Base-by-base conservation (phyloP, 306 rosid genomes). In the Begonia fuchsioides region DNA sequence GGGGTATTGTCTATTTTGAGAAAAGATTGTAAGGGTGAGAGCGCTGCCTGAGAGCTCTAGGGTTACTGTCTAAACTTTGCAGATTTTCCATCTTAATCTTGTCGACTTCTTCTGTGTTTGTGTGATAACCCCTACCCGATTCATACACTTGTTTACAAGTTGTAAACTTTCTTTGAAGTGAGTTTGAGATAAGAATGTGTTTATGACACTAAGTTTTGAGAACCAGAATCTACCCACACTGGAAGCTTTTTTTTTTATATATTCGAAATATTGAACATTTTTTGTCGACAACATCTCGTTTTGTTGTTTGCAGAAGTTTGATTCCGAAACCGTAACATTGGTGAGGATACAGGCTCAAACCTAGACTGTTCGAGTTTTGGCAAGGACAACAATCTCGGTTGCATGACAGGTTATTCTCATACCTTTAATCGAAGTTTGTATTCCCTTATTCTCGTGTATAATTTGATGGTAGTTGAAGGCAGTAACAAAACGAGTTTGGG, bases 321-420 rank as follows among this genome's bases (percentile, higher is more conserved):
- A 82, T 92, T 60, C 93, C 98, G 39, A 82, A 82, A 57, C 96
- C 98, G 44, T 64, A 67, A 64, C 60, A 75, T 64, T 92, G 98
- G 98, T 96, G 98, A 67, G 98, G 98, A 65, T 92, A 82, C 76
- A 77, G 83, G 54, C 92, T 92, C 58, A 79, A 68, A 39, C 98
- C 98, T 39, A 73, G 66, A 67, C 64, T 69, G 54, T 85, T 79
- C 60, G 96, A 92, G 60, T 92, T 92, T 80, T 85, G 98, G 96
- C 98, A 79, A 70, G 98, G 98, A 56, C 98, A 92, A 65, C 43
- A 59, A 52, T 92, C 96, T 69, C 96, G 98, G 60, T 68, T 85
- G 75, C 98, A 92, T 57, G 98, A 92, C 96, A 92, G 98, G 94
- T 92, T 81, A 75, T 77, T 84, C 57, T 72, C 79, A 41, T 69